Evolutionary conservation across 176 grass and related monocot genomes (phyloP), one percentile per base, ranked within the genome.

Genomic region (Aegilops umbellulata): DNA sequence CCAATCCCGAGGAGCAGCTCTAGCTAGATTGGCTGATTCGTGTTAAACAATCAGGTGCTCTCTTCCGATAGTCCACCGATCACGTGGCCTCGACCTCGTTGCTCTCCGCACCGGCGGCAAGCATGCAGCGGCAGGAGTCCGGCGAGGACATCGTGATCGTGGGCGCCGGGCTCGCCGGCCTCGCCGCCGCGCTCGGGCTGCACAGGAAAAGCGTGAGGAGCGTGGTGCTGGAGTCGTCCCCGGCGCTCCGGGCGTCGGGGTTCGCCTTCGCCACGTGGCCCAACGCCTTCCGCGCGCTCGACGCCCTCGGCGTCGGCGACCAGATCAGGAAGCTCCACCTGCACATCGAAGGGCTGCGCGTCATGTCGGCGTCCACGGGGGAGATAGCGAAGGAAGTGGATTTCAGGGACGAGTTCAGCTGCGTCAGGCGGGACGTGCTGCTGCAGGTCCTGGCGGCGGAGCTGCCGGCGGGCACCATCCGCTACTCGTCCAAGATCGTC

Each of bases 221-320:
- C 86, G 3, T 90, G 60, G 93, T 98, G 82, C 77, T 98, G 78
- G 94, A 98, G 74, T 98, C 97, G 51, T 94, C 90, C 32, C 83
- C 83, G 72, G 26, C 53, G 44, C 73, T 98, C 26, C 87, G 94
- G 38, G 53, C 97, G 12, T 86, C 90, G 1, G 92, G 96, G 19
- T 95, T 88, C 47, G 93, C 87, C 1, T 23, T 91, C 36, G 22
- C 86, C 8, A 77, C 69, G 9, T 95, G 93, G 93, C 76, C n/a
- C 22, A 95, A 95, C 49, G 91, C 90, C 38, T 95, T 87, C 89
- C 62, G 79, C 12, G 93, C 93, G 8, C 87, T 98, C 3, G 96
- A 95, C 71, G 84, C 42, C 35, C 96, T 98, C 8, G 92, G 96
- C 0, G 65, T 98, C 2, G 92, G 96, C 3, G 78, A 95, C 82